Evolutionary conservation across 2,329 filamentous ascomycete genomes (phyloP), one percentile per base, ranked within the genome.

Genomic region (Microthyrium microscopicum): DNA sequence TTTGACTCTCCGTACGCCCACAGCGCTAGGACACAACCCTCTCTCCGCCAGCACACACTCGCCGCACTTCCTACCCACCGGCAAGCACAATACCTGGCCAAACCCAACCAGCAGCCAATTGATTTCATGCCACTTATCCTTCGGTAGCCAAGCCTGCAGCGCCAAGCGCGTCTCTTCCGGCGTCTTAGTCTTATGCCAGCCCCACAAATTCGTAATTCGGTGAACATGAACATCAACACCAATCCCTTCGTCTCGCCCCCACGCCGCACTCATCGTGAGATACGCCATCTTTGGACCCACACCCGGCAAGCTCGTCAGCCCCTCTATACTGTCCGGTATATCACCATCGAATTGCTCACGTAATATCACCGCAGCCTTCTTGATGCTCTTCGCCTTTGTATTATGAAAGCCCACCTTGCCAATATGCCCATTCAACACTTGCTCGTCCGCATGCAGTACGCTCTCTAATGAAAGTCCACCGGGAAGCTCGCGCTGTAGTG

Each of bases 211-310:
- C 33, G 83, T 87, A 55, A 94, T 91, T 35, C 85, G 77, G 56
- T 93, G 85, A 3, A 94, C 85, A 55, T 94, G 85, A 4, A 93
- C 84, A 52, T 94, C 85, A 31, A 94, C 85, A 18, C 85, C 85
- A 42, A 94, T 92, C 5, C 85, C 85, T 43, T 75, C 66, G 31
- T 71, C 64, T 28, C 65, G 60, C 3, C 71, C 72, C 77, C 77
- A 66, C 47, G 77, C 81, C 1, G 77, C 77, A 29, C 75, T 77
- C 60, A 93, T 70, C 51, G 79, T 87, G 16, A 94, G 68, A 52
- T 89, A 85, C 9, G 77, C 84, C 85, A 94, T 94, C 58, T 94
- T 94, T 20, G 85, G 85, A 0, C 85, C 85, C 1, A 94, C 85
- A 4, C 85, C 85, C 0, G 84, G 84, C 0, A 93, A 66, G 2